Base-by-base conservation (phyloP, 2,329 filamentous ascomycete genomes). In the Ampelomyces quisqualis region DNA sequence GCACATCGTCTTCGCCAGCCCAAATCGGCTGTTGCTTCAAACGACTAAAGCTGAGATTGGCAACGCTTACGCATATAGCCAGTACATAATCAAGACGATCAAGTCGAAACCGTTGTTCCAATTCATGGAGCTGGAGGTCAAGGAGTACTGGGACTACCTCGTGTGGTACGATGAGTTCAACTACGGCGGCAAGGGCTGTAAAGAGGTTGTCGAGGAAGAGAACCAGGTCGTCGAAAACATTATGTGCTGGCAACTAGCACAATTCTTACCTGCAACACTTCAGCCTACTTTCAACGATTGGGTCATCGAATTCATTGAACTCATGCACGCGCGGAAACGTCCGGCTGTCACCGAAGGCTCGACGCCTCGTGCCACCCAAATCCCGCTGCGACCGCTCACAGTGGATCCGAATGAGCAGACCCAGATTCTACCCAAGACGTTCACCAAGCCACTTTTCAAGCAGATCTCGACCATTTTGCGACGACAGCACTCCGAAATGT, bases 131-230 rank as follows among this genome's bases (percentile, higher is more conserved):
- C 77, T 99, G 3, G 88, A 96, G 57, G 93, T 99, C 68, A 95
- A 91, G 55, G 93, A 98, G 65, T 99, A 96, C 69, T 99, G 93
- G 93, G 93, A 99, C 67, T 97, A 96, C 60, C 81, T 99, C 0
- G 84, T 96, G 3, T 99, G 93, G 93, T 97, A 97, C 55, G 93
- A 99, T 57, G 89, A 96, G 69, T 96, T 91, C 76, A 98, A 99
- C 73, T 97, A 97, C 60, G 94, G 93, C 40, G 93, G 93, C 46
- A 94, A 94, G 61, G 93, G 88, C 3, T 95, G 89, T 53, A 81
- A 85, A 34, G 81, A 93, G 58, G 87, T 96, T 3, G 77, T 86
- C 6, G 83, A 84, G 54, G 76, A 76, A 7, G 88, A 91, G 56
- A 82, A 86, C 30, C 90, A 96, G 64, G 78, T 81, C 3, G 78